Conservation (phyloP, 1,284 basidiomycete genomes). For the Leucoagaricus sp. region DNA sequence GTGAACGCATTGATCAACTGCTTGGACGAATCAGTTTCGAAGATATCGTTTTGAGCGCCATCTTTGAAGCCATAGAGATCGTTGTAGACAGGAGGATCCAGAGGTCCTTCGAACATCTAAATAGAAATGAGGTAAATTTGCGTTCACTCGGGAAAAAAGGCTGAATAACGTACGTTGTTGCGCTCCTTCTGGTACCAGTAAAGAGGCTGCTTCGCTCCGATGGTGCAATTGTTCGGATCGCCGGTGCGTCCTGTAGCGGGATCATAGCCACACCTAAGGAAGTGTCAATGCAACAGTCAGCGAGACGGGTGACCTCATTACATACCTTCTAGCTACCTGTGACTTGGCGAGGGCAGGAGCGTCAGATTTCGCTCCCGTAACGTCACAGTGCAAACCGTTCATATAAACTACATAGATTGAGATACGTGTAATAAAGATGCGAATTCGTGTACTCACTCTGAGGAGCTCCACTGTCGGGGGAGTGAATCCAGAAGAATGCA, state of each 20-base stretch:
- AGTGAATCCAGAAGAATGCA: background rate
- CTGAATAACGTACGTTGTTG: background rate
- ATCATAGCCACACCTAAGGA: background rate
- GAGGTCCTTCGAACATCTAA: background rate
- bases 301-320: background rate
- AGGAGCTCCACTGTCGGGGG: background rate
- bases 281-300: background rate
- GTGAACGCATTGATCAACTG: background rate
- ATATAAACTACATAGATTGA: background rate
- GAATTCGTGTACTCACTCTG: background rate
- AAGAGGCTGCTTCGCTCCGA: background rate
- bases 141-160: background rate
- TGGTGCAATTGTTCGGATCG: background rate
- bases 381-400: background rate
- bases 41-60: background rate
- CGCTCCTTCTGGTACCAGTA: background rate
- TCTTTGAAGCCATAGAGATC: background rate
- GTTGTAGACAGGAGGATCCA: background rate
- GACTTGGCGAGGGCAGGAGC: background rate
- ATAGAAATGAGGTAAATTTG: background rate
- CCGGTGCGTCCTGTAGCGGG: background rate
- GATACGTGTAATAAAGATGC: background rate
- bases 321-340: background rate
- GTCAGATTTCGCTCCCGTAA: constrained; percentile 1
- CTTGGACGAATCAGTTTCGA: background rate